Conservation (phyloP, 345 rosid genomes). For the Eucalyptus cladocalyx region DNA sequence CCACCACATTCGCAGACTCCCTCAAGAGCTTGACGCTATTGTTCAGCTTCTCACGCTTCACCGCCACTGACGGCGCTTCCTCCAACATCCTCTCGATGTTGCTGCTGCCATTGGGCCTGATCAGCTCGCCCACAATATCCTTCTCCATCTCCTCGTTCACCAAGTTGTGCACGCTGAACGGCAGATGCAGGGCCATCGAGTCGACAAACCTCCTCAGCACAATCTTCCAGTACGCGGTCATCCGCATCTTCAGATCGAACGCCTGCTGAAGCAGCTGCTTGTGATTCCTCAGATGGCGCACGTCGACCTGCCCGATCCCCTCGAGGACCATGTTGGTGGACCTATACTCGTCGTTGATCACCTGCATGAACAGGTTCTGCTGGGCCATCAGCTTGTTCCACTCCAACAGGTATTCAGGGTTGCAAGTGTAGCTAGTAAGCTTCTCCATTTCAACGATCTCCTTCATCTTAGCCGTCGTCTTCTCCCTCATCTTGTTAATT, state of each 20-base stretch:
- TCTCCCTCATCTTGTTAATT: constrained; percentile 10
- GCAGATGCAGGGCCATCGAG: constrained; percentile 4
- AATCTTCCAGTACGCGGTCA: constrained; percentile 15
- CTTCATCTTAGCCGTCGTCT: constrained; percentile 2
- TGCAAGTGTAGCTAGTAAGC: constrained; percentile 15
- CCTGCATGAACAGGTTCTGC: not conserved
- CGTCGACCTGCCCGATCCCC: constrained; percentile 1
- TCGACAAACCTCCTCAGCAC: constrained; percentile 17
- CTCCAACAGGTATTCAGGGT: constrained; percentile 7
- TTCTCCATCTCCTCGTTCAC: constrained; percentile 6
- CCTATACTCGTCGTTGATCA: not conserved
- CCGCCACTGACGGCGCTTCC: constrained; percentile 8
- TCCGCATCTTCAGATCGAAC: constrained; percentile 12
- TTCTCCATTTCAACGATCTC: constrained; percentile 25
- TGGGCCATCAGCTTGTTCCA: constrained; percentile 4
- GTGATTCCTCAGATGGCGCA: not conserved
- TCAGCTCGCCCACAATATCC: constrained; percentile 1
- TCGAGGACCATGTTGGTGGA: not conserved
- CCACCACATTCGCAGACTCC: constrained; percentile 7
- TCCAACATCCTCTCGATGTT: constrained; percentile 6
- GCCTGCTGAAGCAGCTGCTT: not conserved
- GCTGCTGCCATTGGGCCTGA: not conserved
- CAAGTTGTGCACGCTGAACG: not conserved
- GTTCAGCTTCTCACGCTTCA: constrained; percentile 11
- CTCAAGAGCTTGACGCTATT: constrained; percentile 2